These are phyloP conservation scores for Apiospora arundinis DNA, from an alignment of 2,329 filamentous ascomycete genomes.

Conservation along the genomic window DNA sequence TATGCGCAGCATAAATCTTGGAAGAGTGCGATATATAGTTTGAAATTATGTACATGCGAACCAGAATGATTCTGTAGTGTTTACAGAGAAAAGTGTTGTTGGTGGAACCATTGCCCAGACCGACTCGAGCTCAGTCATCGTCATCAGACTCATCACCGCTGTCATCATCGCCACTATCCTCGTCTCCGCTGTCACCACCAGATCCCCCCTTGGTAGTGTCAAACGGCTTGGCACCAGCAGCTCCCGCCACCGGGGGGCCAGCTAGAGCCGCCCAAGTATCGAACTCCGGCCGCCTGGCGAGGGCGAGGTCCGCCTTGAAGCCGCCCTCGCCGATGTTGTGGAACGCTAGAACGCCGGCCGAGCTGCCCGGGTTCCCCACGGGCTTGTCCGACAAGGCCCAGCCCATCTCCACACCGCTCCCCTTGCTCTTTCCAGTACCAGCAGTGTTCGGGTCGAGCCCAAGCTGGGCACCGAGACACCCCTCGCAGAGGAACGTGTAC, in stretches of 20 bases:
- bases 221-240: slow-evolving; percentile 28
- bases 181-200: slow-evolving; percentile 32
- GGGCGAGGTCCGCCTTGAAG: slow-evolving; percentile 40
- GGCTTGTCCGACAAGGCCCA: slow-evolving; percentile 42
- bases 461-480: slow-evolving; percentile 39
- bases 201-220: slow-evolving; percentile 26
- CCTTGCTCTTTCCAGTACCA: slow-evolving; percentile 29
- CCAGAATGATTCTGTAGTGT: background rate
- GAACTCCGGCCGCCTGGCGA: slow-evolving; percentile 44
- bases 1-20: background rate
- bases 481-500: slow-evolving; percentile 54
- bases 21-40: background rate
- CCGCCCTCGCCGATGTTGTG: slow-evolving; percentile 41
- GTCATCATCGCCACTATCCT: slow-evolving; percentile 30
- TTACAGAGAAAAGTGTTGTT: background rate
- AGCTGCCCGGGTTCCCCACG: slow-evolving; percentile 31
- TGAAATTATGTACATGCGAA: background rate
- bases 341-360: slow-evolving; percentile 37
- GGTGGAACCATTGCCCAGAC: background rate
- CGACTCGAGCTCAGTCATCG: background rate
- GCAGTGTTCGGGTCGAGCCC: slow-evolving; percentile 34
- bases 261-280: slow-evolving; percentile 48
- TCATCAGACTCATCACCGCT: slow-evolving; percentile 12
- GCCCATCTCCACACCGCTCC: slow-evolving; percentile 42
- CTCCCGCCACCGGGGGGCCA: slow-evolving; percentile 40